A percentile compares a stretch with the other conserved stretches of the same genome.
Conservation (phyloP, 495 filamentous ascomycete genomes). For the Penicillium herquei region DNA sequence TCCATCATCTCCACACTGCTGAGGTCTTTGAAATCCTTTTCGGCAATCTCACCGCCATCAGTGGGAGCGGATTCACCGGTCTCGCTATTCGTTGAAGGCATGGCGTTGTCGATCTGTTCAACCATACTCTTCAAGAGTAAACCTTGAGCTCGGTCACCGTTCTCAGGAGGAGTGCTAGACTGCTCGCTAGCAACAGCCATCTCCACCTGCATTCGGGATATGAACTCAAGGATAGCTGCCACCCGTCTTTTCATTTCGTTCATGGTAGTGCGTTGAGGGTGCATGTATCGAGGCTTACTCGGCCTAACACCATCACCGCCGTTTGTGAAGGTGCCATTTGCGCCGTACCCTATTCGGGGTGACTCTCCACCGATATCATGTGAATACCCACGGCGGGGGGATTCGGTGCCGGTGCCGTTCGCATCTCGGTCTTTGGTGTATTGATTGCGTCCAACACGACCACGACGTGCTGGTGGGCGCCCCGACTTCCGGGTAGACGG, state of each 20-base stretch:
- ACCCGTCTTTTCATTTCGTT: conserved; percentile 89
- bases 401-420: conserved; percentile 55
- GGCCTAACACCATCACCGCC: conserved; percentile 48
- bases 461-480: conserved; percentile 60
- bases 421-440: conserved; percentile 74
- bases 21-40: conserved; percentile 63
- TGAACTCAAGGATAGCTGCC: conserved; percentile 81
- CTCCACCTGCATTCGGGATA: conserved; percentile 86
- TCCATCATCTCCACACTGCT: conserved; percentile 82
- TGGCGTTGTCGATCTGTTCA: conserved; percentile 34
- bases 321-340: conserved; percentile 38
- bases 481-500: conserved; percentile 65
- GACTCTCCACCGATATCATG: conserved; percentile 55
- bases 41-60: conserved; percentile 26
- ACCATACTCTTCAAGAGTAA: conserved; percentile 34
- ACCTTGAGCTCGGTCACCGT: conserved; percentile 36
- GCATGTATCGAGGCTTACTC: conserved; percentile 58
- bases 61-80: conserved; percentile 29
- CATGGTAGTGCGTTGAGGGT: conserved; percentile 68
- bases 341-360: conserved; percentile 35
- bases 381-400: conserved; percentile 65
- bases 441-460: conserved; percentile 79
- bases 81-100: conserved; percentile 28
- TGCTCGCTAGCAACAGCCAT: conserved; percentile 59
- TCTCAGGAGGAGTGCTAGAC: conserved; percentile 36